Conservation (phyloP, 805 yeast genomes). For the Pichia scutulata region DNA sequence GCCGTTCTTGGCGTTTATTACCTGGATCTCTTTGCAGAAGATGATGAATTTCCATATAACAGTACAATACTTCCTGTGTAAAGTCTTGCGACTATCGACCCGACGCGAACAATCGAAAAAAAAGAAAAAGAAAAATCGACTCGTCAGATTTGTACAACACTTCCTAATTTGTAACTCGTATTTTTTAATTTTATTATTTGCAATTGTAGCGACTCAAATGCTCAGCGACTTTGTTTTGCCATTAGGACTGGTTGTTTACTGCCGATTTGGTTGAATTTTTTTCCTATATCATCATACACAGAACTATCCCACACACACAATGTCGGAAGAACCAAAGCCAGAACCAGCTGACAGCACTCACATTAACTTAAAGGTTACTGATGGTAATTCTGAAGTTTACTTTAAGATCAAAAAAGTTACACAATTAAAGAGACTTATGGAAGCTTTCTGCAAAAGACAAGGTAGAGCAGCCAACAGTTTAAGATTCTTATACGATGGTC, state of each 20-base stretch:
- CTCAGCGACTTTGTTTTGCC: neutral
- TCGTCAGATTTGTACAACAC: no score
- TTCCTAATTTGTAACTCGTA: no score
- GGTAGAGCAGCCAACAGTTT: constrained; percentile 79
- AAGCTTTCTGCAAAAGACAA: constrained; percentile 96
- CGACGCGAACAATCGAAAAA: no score
- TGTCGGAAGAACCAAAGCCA: constrained; percentile 39
- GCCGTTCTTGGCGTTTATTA: neutral
- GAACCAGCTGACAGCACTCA: constrained; percentile 45
- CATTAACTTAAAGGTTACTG: constrained; percentile 89
- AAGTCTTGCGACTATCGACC: neutral
- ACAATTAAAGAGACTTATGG: constrained; percentile 90
- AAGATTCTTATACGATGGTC: constrained; percentile 90
- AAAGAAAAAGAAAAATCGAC: no score
- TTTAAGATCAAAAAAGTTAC: constrained; percentile 93
- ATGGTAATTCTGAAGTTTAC: constrained; percentile 87
- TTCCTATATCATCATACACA: neutral
- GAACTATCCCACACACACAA: constrained; percentile 3
- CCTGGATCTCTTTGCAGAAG: constrained; percentile 3
- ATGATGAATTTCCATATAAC: constrained; percentile 2
- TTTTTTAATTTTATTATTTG: no score
- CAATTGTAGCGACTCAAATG: neutral
- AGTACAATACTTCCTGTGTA: neutral
- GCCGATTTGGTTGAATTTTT: neutral
- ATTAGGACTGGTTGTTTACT: neutral